Evolutionary conservation across 192 early-diverging fungal species (phyloP), one percentile per base, ranked within the genome.

Genomic region (Coemansia sp.): DNA sequence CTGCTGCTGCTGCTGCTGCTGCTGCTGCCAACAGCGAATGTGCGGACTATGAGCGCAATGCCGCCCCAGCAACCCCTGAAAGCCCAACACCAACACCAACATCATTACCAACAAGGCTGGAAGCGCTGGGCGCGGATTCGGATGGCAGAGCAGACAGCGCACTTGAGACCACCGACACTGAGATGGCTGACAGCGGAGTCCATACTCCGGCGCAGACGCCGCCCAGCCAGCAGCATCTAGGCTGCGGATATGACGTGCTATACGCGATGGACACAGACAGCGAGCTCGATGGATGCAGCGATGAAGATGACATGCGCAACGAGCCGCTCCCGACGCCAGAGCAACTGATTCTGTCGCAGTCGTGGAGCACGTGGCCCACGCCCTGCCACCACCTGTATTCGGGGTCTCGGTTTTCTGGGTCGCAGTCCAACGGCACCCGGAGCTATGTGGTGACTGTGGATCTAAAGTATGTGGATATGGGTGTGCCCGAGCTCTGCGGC

Each of bases 401-500:
- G 23, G 83, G 83, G 32, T 81, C 75, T 32, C 59, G 65, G 60
- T 85, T 85, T 40, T 67, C 70, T 0, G 83, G 83, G 26, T 58
- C 65, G 21, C 83, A 85, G 69, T 81, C 83, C 6, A 81, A 77
- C 56, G 79, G 79, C 21, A 65, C 57, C 21, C 79, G 79, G 61
- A 77, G 70, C 61, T 85, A 81, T 47, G 64, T 58, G 11, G 78
- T 85, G 12, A 70, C 68, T 0, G 74, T 85, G 49, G 49, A 65
- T 21, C 61, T 83, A 4, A 70, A 83, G 70, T 74, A 84, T 67
- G 89, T 93, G 5, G 89, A 93, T 68, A 82, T 92, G 72, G 77
- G 69, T 42, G 79, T 79, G 57, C 89, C 89, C 1, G 87, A 87
- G 64, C 75, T 92, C 42, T 90, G 89, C 69, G 92, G 90, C 43